Conservation (phyloP, 176 grass and related monocot genomes). For the Carex myosuroides region DNA sequence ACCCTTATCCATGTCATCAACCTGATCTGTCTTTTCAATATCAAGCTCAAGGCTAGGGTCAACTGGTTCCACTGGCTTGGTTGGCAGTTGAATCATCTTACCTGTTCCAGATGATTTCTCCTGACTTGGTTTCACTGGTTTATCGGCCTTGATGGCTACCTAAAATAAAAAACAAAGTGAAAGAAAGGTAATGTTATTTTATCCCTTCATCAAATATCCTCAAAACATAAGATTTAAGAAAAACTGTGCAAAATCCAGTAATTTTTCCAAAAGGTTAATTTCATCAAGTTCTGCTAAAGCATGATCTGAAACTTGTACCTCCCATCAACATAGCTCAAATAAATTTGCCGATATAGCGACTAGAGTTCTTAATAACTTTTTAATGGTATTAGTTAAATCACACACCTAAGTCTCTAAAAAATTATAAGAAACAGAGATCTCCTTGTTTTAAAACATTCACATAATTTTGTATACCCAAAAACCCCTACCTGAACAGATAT, state of each 20-base stretch:
- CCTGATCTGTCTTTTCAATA: neutral
- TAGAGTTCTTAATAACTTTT: neutral
- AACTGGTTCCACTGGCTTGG: neutral
- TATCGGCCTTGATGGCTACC: neutral
- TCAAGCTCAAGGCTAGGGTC: neutral
- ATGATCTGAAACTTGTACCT: neutral
- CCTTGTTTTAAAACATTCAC: neutral
- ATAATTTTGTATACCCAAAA: neutral
- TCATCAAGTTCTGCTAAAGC: neutral
- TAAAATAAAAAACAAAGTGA: neutral
- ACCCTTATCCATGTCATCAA: slow-evolving; percentile 1
- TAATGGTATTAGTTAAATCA: neutral
- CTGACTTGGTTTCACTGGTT: neutral
- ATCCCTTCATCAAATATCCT: neutral
- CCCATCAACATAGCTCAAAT: slow-evolving; percentile 5
- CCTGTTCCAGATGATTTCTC: neutral
- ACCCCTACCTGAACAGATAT: neutral
- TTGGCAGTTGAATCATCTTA: neutral
- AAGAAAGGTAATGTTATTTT: neutral
- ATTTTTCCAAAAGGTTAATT: neutral
- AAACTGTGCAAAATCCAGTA: neutral
- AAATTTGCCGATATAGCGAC: neutral
- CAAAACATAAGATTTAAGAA: neutral
- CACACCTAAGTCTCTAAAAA: neutral
- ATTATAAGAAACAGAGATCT: neutral